Base-by-base conservation (phyloP, 176 grass and related monocot genomes). In the Ananas comosus region DNA sequence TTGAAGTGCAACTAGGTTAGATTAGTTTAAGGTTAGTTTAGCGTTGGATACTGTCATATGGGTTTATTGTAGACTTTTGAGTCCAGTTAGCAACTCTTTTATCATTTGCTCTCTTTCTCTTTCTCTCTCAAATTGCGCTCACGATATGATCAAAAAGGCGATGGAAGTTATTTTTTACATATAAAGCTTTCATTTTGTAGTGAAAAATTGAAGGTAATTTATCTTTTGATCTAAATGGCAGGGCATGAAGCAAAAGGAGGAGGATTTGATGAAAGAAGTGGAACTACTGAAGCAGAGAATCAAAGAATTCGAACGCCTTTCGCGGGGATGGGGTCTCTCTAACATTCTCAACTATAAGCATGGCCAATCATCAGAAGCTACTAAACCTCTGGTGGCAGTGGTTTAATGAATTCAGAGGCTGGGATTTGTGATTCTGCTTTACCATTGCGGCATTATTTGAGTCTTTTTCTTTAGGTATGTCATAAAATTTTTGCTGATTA, bases 191-290 rank as follows among this genome's bases (percentile, higher is more conserved):
- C 16, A 12, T 33, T 27, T 67, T 8, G 11, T 19, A 50, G 81
- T 18, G 2, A 54, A 79, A 67, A 13, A 24, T 73, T 10, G 9
- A n/a, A 48, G 64, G 3, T 23, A 61, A 24, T 69, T 51, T 12
- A 57, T 70, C 52, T 64, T 22, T 9, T 22, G 77, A 48, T 76
- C 12, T 14, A 47, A 77, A 80, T 74, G 69, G 14, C 63, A 92
- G 88, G 81, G 51, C 22, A 89, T 91, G 52, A 96, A 79, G 79
- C 72, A 92, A 66, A 85, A 68, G 13, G 72, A 78, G 48, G 86
- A 92, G 21, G 71, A 87, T 42, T 72, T 92, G 59, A 76, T 74
- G 7, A 75, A 65, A 65, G 89, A 92, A 68, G 49, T 86, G 49
- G 74, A 81, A 56, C 16, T 74, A 12, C 68, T 90, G 23, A 92